Evolutionary conservation across 139 green algal species (phyloP).

Genomic region (Zygnema circumcarinatum): DNA sequence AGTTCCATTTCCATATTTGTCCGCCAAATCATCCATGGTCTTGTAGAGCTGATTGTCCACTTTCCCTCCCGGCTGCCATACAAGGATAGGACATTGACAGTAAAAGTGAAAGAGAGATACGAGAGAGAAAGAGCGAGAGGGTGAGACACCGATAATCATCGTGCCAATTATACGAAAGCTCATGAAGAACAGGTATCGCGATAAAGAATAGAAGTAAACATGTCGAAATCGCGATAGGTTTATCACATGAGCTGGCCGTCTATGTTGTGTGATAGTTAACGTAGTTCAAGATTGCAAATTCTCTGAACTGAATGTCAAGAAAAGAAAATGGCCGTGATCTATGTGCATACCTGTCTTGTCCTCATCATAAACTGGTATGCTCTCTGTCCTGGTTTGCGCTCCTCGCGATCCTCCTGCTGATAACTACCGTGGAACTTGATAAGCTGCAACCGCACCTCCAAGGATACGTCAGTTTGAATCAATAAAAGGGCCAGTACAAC

Average conservation of each 20-base stretch:
- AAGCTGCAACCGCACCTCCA: constrained; percentile 82
- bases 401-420: constrained; percentile 95
- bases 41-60: constrained; percentile 97
- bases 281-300: no score
- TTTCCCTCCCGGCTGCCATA: constrained; percentile 82
- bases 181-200: no score
- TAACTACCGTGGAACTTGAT: constrained; percentile 99
- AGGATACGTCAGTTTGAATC: no score
- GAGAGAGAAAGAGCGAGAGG: neutral
- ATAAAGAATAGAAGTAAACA: no score
- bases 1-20: constrained; percentile 97
- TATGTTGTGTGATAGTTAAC: no score
- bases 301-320: no score
- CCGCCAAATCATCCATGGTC: constrained; percentile 96
- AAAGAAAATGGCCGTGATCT: no score
- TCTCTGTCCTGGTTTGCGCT: constrained; percentile 92
- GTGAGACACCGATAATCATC: neutral
- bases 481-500: no score
- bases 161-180: neutral
- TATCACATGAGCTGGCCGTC: no score
- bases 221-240: no score
- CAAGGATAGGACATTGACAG: neutral
- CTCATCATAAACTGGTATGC: constrained; percentile 99
- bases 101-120: neutral
- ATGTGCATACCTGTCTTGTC: constrained; percentile 78